Conservation (phyloP, 352 stramenopile species). For the Peronospora belbahrii region DNA sequence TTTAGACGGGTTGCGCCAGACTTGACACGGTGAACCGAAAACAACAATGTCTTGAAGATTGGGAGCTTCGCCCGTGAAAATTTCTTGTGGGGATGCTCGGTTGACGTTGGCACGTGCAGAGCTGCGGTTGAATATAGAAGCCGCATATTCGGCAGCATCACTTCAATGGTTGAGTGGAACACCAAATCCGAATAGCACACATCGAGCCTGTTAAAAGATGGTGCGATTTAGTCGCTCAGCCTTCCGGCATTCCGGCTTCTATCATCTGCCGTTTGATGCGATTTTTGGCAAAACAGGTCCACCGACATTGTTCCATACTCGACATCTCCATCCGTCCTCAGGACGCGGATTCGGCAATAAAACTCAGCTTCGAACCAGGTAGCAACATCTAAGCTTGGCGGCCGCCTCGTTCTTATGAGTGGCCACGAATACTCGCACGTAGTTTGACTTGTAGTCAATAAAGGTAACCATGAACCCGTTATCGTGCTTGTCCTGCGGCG, state of each 20-base stretch:
- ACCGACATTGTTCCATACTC: background rate
- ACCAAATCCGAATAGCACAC: no score
- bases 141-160: background rate
- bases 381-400: background rate
- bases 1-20: no score
- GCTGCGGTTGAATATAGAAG: background rate
- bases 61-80: background rate
- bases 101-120: background rate
- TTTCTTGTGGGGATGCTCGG: background rate
- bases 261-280: background rate
- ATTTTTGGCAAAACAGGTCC: background rate
- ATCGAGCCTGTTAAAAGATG: no score
- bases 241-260: no score
- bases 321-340: background rate
- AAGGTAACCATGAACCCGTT: slow-evolving; percentile 8
- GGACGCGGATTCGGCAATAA: background rate
- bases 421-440: background rate
- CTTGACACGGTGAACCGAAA: no score
- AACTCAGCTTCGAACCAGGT: background rate
- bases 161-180: no score
- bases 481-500: background rate
- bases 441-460: background rate
- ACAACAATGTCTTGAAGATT: background rate
- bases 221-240: no score
- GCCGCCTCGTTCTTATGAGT: background rate